phyloP scores from a whole-genome alignment of 768 basidiomycete genomes.

The Xanthoconium purpureum region DNA sequence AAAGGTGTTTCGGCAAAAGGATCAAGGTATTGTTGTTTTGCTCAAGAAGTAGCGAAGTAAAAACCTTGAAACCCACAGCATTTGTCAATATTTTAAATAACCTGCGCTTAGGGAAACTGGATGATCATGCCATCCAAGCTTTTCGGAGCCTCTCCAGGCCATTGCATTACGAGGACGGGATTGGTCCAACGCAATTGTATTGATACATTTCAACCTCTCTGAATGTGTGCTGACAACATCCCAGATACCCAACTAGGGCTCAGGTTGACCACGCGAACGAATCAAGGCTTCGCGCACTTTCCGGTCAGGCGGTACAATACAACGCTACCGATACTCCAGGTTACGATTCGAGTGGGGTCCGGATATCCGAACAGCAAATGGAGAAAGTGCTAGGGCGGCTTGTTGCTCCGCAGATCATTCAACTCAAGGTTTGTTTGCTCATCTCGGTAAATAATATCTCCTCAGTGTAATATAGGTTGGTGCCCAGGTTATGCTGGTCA shows the following conservation, averaged over 20 bases:
- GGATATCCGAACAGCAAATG: conserved; percentile 38
- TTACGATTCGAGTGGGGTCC: conserved; percentile 40
- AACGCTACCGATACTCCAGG: conserved; percentile 46
- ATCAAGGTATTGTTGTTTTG: conserved; percentile 49
- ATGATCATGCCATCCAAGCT: conserved; percentile 36
- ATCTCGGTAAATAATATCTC: not conserved
- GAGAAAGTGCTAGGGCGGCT: conserved; percentile 53
- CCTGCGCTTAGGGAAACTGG: conserved; percentile 74
- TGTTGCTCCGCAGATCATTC: conserved; percentile 47
- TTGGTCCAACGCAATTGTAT: conserved; percentile 81
- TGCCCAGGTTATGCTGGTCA: conserved; percentile 85
- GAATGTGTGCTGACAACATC: not conserved
- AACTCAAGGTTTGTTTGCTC: conserved; percentile 44
- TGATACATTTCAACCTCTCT: conserved; percentile 13
- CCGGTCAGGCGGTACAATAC: conserved; percentile 40
- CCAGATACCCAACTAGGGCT: conserved; percentile 62
- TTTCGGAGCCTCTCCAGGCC: conserved; percentile 58
- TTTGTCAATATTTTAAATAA: conserved; percentile 87
- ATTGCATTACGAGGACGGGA: conserved; percentile 64
- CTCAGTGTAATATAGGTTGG: conserved; percentile 47
- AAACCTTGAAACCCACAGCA: conserved; percentile 26
- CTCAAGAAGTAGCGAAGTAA: not conserved
- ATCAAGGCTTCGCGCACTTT: conserved; percentile 44
- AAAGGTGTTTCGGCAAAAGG: conserved; percentile 85
- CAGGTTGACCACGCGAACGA: conserved; percentile 75